Base-by-base conservation (phyloP, 352 stramenopile genomes). In the Phytophthora hibernalis region DNA sequence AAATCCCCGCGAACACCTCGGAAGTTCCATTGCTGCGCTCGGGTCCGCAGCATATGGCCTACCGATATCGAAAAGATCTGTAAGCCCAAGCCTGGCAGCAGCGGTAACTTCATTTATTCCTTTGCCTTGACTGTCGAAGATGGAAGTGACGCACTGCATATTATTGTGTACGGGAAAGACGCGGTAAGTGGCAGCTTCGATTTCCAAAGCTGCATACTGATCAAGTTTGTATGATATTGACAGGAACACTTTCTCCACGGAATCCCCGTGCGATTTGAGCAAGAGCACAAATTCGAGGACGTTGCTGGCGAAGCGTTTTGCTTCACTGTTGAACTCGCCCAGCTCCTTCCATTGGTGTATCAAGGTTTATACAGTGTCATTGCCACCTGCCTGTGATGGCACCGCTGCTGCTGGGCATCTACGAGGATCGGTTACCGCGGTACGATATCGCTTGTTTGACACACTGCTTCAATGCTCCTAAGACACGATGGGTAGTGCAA, bases 361-460 rank as follows among this genome's bases (percentile, higher is more conserved):
- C 51, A 93, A 93, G 53, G 85, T 83, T 8, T 93, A 92, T 61
- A 75, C 30, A 20, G 74, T 61, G 42, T 65, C 50, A 12, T 73
- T 54, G 26, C 75, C 37, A 43, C 53, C 42, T 20, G 26, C 22
- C 21, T 21, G 15, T 12, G 44, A 38, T 21, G 51, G 28, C 12
- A 47, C n/a, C 30, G 20, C 54, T 57, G 30, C n/a, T 43, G 35
- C 50, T 18, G 52, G 24, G 10, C 12, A 20, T 6, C 43, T 51
- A 54, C 18, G 15, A 57, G 50, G 38, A 11, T 33, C 42, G 60
- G 24, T 26, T n/a, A 62, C 42, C 20, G 79, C 50, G 4, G 70
- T 91, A 61, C 83, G 85, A 43, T 92, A 86, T 63, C 83, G 80
- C 2, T 64, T 93, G 37, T 93, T 93, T 38, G 72, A 92, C 33